Evolutionary conservation across 176 grass and related monocot species (phyloP).

Genomic region (Eleusine indica): DNA sequence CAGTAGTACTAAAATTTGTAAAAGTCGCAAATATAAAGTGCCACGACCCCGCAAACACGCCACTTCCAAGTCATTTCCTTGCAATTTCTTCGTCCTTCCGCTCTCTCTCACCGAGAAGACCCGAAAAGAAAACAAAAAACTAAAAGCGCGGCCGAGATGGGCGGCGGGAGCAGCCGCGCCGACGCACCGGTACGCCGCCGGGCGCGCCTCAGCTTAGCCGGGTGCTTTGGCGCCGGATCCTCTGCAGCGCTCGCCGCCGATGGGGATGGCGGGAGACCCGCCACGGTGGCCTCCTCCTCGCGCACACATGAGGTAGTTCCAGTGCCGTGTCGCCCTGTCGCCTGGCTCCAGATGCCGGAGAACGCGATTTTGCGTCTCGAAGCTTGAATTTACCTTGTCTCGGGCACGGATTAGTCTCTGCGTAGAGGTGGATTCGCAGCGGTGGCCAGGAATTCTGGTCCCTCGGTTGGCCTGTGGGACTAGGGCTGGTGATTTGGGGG

Average conservation of each 20-base stretch:
- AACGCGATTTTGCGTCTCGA: background rate
- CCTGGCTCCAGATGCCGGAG: background rate
- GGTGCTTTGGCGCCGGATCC: slow-evolving; percentile 73
- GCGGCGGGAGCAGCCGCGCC: slow-evolving; percentile 71
- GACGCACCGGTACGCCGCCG: slow-evolving; percentile 48
- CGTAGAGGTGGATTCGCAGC: slow-evolving; percentile 25
- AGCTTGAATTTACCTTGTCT: background rate
- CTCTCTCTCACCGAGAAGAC: background rate
- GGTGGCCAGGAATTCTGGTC: background rate
- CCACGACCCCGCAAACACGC: slow-evolving; percentile 35
- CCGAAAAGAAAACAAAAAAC: background rate
- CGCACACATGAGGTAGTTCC: slow-evolving; percentile 50
- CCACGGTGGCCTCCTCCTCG: slow-evolving; percentile 37
- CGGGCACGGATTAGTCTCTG: background rate
- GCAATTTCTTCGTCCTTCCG: background rate
- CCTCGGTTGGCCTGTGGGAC: background rate
- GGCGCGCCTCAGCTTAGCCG: slow-evolving; percentile 45
- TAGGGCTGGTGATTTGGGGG: background rate
- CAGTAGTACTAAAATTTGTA: background rate
- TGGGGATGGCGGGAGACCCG: slow-evolving; percentile 21
- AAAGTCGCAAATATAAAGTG: slow-evolving; percentile 30
- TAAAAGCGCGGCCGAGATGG: slow-evolving; percentile 52
- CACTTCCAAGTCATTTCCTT: slow-evolving; percentile 40
- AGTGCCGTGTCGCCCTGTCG: background rate
- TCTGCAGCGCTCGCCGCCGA: slow-evolving; percentile 27